phyloP scores from a whole-genome alignment of 768 basidiomycete genomes.

The Boletus subparvulus region DNA sequence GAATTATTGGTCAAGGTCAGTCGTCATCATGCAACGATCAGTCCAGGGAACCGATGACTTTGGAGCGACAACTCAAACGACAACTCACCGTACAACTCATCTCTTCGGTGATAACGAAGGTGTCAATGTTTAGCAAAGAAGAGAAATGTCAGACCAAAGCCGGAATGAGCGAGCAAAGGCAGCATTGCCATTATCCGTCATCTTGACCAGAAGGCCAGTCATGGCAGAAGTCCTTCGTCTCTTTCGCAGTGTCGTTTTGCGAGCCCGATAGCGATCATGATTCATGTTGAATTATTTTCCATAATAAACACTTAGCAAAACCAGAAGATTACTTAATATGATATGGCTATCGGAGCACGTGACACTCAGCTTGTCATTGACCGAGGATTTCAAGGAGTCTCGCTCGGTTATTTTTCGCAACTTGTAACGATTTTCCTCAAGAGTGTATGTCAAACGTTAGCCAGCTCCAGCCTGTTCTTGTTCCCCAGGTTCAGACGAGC shows the following conservation, averaged over 20 bases:
- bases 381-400: not conserved
- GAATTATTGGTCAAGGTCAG: not conserved
- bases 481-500: conserved; percentile 23
- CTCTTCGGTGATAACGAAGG: too few relatives aligned
- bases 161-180: not conserved
- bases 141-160: not conserved
- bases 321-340: not conserved
- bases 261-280: not conserved
- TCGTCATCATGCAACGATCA: too few relatives aligned
- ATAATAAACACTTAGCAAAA: not conserved
- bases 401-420: not conserved
- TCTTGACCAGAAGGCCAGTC: not conserved
- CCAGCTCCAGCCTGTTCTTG: conserved; percentile 28
- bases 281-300: not conserved
- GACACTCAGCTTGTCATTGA: not conserved
- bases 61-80: not conserved
- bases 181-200: not conserved
- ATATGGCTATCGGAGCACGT: conserved; percentile 1
- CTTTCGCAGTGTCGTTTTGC: not conserved
- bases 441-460: conserved; percentile 31
- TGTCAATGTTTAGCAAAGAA: not conserved
- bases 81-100: not conserved
- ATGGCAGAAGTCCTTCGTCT: too few relatives aligned
- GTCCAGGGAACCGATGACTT: not conserved
- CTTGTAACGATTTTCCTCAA: not conserved